Evolutionary conservation across 2,329 filamentous ascomycete species (phyloP).

Genomic region (Meredithiella fracta): DNA sequence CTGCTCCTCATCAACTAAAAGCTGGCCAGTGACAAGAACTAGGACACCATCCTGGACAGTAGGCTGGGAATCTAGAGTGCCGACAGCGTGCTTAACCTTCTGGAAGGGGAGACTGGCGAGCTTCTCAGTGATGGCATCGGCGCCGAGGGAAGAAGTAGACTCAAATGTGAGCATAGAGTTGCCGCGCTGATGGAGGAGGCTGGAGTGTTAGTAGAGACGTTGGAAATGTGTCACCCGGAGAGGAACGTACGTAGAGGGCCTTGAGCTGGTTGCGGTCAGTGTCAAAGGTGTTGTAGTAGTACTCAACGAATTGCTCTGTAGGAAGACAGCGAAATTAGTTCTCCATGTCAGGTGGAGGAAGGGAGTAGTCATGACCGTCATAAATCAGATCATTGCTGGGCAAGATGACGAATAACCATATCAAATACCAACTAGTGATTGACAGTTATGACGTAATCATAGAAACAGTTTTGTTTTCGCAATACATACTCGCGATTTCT

Average conservation of each 20-base stretch:
- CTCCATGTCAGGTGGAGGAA: not conserved
- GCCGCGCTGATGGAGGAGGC: constrained; percentile 40
- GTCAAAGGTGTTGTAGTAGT: constrained; percentile 87
- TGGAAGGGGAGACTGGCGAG: constrained; percentile 62
- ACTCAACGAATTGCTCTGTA: constrained; percentile 69
- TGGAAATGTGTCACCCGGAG: not conserved
- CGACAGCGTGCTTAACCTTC: constrained; percentile 62
- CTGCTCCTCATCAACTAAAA: constrained; percentile 71
- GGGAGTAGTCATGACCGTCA: too few relatives aligned
- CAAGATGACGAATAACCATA: not conserved
- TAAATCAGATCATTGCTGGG: not conserved
- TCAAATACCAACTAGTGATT: not conserved
- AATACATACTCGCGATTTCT: constrained; percentile 31
- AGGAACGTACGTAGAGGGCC: constrained; percentile 61
- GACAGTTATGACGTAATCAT: not conserved
- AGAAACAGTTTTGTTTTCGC: not conserved
- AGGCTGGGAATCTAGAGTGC: constrained; percentile 72
- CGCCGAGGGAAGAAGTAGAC: constrained; percentile 48
- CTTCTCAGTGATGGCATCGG: constrained; percentile 57
- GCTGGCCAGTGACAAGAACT: constrained; percentile 73
- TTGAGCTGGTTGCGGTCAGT: constrained; percentile 45
- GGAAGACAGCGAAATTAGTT: not conserved
- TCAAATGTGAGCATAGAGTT: constrained; percentile 93
- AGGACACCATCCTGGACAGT: constrained; percentile 51
- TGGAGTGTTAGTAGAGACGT: not conserved